Conservation (phyloP, 495 filamentous ascomycete genomes). For the Platismatia glauca region DNA sequence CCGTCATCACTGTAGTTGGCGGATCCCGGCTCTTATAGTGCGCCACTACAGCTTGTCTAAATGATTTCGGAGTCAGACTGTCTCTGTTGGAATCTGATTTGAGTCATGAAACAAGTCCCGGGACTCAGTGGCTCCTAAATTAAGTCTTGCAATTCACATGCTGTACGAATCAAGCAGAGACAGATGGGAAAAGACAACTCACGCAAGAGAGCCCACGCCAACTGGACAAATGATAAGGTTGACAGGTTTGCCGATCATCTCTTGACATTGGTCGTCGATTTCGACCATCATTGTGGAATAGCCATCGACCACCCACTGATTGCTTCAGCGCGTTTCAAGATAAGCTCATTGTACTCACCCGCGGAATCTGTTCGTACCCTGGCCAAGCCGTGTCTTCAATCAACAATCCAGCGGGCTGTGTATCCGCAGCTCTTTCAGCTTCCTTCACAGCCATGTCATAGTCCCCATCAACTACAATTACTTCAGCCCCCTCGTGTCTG, state of each 20-base stretch:
- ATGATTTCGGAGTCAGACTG: no score
- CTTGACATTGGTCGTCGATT: conserved; percentile 44
- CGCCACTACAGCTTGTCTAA: conserved; percentile 46
- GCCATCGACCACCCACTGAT: conserved; percentile 60
- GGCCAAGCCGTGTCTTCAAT: conserved; percentile 57
- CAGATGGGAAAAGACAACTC: no score
- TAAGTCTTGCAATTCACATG: no score
- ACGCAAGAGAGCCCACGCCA: conserved; percentile 59
- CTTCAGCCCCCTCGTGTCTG: conserved; percentile 45
- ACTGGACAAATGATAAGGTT: conserved; percentile 45
- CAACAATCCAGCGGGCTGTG: conserved; percentile 36
- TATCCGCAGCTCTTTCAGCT: conserved; percentile 32
- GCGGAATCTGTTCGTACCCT: conserved; percentile 52
- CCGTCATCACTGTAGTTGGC: conserved; percentile 39
- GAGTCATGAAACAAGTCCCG: no score
- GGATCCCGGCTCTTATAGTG: conserved; percentile 42
- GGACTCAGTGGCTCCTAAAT: no score
- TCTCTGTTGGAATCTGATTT: no score
- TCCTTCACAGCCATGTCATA: conserved; percentile 52
- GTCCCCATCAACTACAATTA: conserved; percentile 42
- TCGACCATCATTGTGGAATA: conserved; percentile 62
- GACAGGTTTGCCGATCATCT: conserved; percentile 1
- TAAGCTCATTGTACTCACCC: conserved; percentile 22
- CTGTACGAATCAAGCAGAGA: no score
- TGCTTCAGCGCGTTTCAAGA: background rate